Conservation (phyloP, 2,329 filamentous ascomycete genomes). For the Pochonia chlamydosporia region DNA sequence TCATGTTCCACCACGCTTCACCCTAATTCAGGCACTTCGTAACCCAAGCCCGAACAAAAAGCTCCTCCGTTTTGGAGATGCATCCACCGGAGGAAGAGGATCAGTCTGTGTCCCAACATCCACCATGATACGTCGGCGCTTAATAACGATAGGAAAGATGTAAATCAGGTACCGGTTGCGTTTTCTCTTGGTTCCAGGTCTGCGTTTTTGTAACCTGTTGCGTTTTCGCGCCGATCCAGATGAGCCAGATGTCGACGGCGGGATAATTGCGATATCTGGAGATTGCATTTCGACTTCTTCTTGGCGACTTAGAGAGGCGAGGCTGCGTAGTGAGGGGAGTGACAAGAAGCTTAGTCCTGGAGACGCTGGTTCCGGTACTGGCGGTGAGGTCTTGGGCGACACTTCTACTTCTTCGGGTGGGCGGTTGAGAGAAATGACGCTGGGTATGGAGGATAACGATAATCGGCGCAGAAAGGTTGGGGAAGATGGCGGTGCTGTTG, state of each 20-base stretch:
- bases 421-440: background rate
- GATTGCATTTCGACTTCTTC: background rate
- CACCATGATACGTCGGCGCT: constrained; percentile 1
- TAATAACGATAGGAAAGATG: background rate
- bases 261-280: background rate
- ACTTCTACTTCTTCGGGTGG: background rate
- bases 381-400: background rate
- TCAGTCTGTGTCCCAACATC: constrained; percentile 4
- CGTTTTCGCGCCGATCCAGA: background rate
- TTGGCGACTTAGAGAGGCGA: background rate
- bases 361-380: background rate
- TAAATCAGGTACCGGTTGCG: background rate
- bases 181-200: background rate
- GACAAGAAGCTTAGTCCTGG: constrained; percentile 3
- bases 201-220: constrained; percentile 1
- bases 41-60: background rate
- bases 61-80: background rate
- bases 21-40: background rate
- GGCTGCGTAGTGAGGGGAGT: background rate
- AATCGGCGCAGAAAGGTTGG: background rate
- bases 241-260: background rate
- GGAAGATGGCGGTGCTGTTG: background rate
- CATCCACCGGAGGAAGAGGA: background rate
- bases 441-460: constrained; percentile 1
- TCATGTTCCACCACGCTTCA: no score